phyloP scores from a whole-genome alignment of 2,329 filamentous ascomycete genomes.

The Alternaria incomplexa region DNA sequence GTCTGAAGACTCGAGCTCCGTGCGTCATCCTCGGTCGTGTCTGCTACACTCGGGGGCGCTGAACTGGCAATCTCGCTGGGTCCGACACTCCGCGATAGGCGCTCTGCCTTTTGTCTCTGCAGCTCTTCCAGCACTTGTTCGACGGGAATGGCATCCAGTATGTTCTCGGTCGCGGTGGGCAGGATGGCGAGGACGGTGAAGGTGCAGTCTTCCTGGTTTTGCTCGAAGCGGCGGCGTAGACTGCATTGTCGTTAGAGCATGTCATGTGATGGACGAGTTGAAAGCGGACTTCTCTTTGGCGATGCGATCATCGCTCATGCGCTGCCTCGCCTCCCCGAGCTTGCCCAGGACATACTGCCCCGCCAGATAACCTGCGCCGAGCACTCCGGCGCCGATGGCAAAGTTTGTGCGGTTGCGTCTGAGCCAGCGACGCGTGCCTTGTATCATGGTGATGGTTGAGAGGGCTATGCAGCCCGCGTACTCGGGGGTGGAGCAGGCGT shows the following conservation, averaged over 20 bases:
- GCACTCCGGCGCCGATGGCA: conserved; percentile 83
- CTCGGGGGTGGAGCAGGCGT: conserved; percentile 14
- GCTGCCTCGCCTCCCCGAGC: conserved; percentile 90
- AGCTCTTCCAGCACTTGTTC: conserved; percentile 93
- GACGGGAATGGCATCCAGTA: conserved; percentile 85
- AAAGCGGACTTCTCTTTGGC: conserved; percentile 87
- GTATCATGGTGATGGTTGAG: conserved; percentile 59
- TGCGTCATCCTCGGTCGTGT: conserved; percentile 72
- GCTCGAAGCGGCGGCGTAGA: conserved; percentile 92
- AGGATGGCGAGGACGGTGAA: conserved; percentile 96
- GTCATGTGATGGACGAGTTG: no score
- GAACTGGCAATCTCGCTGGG: conserved; percentile 65
- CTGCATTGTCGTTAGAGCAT: conserved; percentile 54
- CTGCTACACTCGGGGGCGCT: conserved; percentile 68
- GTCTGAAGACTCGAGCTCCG: conserved; percentile 79
- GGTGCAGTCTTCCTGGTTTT: conserved; percentile 98
- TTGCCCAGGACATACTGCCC: conserved; percentile 92
- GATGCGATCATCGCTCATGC: conserved; percentile 94
- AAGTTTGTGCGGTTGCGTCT: conserved; percentile 89
- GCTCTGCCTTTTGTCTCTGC: conserved; percentile 86
- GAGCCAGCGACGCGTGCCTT: conserved; percentile 86
- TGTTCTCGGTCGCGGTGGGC: conserved; percentile 87
- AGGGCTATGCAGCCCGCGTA: conserved; percentile 3
- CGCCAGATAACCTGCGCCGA: conserved; percentile 89
- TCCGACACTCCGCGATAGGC: conserved; percentile 65